A percentile compares a stretch with the other conserved stretches of the same genome.
Conservation (phyloP, 305 asterid genomes). For the Vinca major region DNA sequence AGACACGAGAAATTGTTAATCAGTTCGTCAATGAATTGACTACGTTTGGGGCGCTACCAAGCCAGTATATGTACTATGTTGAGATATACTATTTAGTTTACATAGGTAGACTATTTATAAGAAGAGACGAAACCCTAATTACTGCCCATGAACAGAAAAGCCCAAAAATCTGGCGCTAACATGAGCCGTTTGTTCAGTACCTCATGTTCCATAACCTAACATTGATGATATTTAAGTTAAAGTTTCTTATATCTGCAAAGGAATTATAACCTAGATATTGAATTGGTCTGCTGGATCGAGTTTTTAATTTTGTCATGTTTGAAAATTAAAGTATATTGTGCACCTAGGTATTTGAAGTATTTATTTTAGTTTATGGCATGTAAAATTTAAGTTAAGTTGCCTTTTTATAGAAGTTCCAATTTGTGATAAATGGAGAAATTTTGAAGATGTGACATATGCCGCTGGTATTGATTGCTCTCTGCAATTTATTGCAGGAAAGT, state of each 20-base stretch:
- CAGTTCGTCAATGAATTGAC: too few species aligned
- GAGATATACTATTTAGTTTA: too few species aligned
- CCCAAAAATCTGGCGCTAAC: too few species aligned
- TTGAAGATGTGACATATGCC: background rate
- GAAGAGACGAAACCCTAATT: too few species aligned
- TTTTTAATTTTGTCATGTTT: background rate
- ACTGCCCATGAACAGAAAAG: too few species aligned
- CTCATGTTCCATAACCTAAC: too few species aligned
- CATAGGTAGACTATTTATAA: too few species aligned
- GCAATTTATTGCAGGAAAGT: slow-evolving; percentile 48
- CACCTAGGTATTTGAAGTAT: background rate
- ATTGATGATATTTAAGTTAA: background rate
- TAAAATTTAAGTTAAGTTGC: background rate
- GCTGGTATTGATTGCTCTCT: slow-evolving; percentile 3
- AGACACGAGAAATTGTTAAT: too few species aligned
- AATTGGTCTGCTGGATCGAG: background rate
- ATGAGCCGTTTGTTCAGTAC: too few species aligned
- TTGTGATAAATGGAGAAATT: background rate
- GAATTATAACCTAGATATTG: background rate
- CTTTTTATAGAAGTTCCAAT: background rate
- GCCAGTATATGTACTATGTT: too few species aligned
- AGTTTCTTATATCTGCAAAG: background rate
- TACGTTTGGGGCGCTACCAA: too few species aligned
- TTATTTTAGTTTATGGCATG: background rate
- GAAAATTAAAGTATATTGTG: background rate